Base-by-base conservation (phyloP, 805 yeast genomes). In the Saturnispora quitensis region DNA sequence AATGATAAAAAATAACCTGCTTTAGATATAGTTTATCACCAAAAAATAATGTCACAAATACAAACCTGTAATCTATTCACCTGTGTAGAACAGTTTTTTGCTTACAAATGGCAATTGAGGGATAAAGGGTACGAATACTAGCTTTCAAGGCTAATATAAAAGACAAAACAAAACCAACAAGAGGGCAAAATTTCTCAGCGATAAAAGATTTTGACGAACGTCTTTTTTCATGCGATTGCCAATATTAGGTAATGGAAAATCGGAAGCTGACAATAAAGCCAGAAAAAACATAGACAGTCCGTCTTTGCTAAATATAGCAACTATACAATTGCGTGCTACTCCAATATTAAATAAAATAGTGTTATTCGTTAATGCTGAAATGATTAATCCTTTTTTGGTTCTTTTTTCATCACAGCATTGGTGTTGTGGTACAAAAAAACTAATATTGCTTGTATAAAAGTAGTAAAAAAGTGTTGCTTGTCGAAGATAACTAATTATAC, bases 81-180 rank as follows among this genome's bases (percentile, higher is more conserved):
- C 34, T 31, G 34, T 31, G 34, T 20, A 17, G 8, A 12, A 9
- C 6, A 18, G 13, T 18, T 2, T 18, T 38, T 8, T 38, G 25
- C 25, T 38, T 38, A 20, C 10, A 8, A 24, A 4, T 20, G 42
- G 4, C 24, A 20, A 12, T 18, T 18, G 24, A 5, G 22, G 22
- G 42, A 38, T 20, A 38, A 18, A 38, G 13, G 13, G 24, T 20
- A 18, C 15, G 15, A 38, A 18, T 38, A 18, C 15, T 38, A 38
- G 42, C 42, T 38, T 38, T 20, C 9, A 38, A 38, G 42, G 8
- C 42, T 38, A 18, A 18, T 18, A 9, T 9, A 10, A 13, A 38
- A 38, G 44, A 24, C 31, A 40, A 40, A 40, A 40, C 44, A 40
- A 40, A 40, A 22, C 44, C 31, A 40, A 40, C 44, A 40, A 40